These are phyloP conservation scores for Trichaptum fuscoviolaceum DNA, from an alignment of 768 basidiomycete genomes.

Conservation along the genomic window DNA sequence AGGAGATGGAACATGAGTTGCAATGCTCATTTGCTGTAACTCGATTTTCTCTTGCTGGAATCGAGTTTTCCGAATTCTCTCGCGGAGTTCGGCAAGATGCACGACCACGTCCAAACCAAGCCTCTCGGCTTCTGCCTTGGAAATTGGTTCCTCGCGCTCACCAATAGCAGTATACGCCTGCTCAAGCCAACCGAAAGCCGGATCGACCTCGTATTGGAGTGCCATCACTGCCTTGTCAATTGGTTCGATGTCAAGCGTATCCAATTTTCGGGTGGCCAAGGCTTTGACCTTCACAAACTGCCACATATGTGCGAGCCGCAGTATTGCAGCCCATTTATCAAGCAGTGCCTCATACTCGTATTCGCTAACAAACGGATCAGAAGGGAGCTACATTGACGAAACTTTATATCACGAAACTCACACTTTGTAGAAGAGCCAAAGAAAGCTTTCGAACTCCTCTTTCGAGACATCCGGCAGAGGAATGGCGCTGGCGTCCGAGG, in stretches of 20 bases:
- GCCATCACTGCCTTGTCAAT: slow-evolving; percentile 34
- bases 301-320: slow-evolving; percentile 35
- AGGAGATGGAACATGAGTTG: too few species aligned
- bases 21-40: too few species aligned
- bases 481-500: slow-evolving; percentile 25
- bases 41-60: too few species aligned
- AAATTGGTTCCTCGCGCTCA: slow-evolving; percentile 44
- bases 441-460: slow-evolving; percentile 25
- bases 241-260: slow-evolving; percentile 25
- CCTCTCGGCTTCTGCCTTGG: slow-evolving; percentile 45
- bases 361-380: neutral
- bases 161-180: slow-evolving; percentile 50
- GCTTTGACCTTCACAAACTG: slow-evolving; percentile 34
- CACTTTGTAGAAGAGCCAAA: slow-evolving; percentile 31
- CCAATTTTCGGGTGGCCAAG: slow-evolving; percentile 34
- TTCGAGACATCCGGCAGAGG: slow-evolving; percentile 21
- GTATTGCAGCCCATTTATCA: slow-evolving; percentile 37
- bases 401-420: slow-evolving; percentile 12
- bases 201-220: neutral
- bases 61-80: slow-evolving; percentile 19
- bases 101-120: slow-evolving; percentile 57
- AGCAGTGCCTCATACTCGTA: slow-evolving; percentile 30
- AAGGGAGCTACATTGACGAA: neutral
- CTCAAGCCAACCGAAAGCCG: slow-evolving; percentile 28
- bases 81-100: slow-evolving; percentile 48